Evolutionary conservation across 768 basidiomycete genomes (phyloP).

Genomic region (Hysterangium stoloniferum): DNA sequence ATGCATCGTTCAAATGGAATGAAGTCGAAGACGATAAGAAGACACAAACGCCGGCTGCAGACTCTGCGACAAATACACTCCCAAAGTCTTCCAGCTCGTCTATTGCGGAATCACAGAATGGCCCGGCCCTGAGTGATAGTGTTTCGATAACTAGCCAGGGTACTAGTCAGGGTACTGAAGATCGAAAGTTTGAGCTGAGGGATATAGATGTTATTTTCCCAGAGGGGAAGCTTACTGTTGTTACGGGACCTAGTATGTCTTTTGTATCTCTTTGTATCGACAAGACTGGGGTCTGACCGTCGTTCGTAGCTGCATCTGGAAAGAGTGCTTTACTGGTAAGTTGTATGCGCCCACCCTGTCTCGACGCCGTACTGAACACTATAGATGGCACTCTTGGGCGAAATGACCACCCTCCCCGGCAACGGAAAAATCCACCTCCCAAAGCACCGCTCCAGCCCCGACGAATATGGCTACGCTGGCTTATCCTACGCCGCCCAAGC

Average conservation of each 20-base stretch:
- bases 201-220: constrained; percentile 69
- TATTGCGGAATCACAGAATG: constrained; percentile 5
- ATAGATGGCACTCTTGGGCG: constrained; percentile 65
- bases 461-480: constrained; percentile 52
- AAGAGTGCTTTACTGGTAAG: constrained; percentile 72
- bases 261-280: neutral
- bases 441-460: constrained; percentile 53
- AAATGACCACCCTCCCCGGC: constrained; percentile 48
- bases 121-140: constrained; percentile 8
- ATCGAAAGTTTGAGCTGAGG: constrained; percentile 55
- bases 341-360: constrained; percentile 4
- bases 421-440: constrained; percentile 52
- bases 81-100: neutral
- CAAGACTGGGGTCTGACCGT: neutral
- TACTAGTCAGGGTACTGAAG: constrained; percentile 19
- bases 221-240: constrained; percentile 56
- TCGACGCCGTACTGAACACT: neutral
- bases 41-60: constrained; percentile 16
- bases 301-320: constrained; percentile 50
- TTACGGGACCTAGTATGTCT: constrained; percentile 56
- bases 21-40: constrained; percentile 34
- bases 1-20: constrained; percentile 58
- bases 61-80: constrained; percentile 15
- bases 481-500: constrained; percentile 44
- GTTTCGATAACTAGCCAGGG: constrained; percentile 3